These are phyloP conservation scores for Dendrothele bispora DNA, from an alignment of 768 basidiomycete species.

Conservation along the genomic window DNA sequence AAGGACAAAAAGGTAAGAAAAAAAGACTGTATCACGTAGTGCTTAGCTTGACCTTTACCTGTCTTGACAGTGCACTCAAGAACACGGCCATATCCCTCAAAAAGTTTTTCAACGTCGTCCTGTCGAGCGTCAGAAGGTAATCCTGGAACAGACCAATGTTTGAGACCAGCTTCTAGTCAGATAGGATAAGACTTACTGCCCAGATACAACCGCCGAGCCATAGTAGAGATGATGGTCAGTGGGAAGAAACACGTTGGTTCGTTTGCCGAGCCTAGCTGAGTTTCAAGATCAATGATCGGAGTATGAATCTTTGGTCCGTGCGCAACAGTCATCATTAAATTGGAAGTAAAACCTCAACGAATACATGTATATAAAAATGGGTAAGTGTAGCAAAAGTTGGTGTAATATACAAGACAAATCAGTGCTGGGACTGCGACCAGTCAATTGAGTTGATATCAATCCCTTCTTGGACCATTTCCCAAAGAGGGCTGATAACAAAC, in stretches of 20 bases:
- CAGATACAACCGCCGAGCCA: constrained; percentile 85
- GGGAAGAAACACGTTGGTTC: constrained; percentile 18
- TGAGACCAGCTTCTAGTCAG: background rate
- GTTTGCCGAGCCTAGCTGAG: background rate
- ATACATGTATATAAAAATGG: constrained; percentile 11
- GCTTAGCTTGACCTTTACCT: constrained; percentile 40
- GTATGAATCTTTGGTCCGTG: background rate
- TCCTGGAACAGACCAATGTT: constrained; percentile 47
- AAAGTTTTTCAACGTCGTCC: constrained; percentile 85
- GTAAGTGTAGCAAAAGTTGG: constrained; percentile 4
- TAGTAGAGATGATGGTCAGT: constrained; percentile 43
- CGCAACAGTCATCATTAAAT: too few species aligned
- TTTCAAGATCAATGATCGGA: constrained; percentile 3
- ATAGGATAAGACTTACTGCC: constrained; percentile 54
- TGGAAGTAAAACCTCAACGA: too few species aligned
- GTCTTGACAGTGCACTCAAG: constrained; percentile 95
- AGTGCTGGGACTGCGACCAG: constrained; percentile 86
- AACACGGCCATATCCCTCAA: constrained; percentile 87
- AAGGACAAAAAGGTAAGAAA: constrained; percentile 1
- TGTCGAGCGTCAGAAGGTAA: constrained; percentile 82
- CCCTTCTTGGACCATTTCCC: constrained; percentile 99
- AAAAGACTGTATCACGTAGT: background rate
- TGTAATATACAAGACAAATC: constrained; percentile 17
- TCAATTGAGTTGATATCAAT: constrained; percentile 94
- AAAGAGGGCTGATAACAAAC: constrained; percentile 66